Evolutionary conservation across 495 filamentous ascomycete genomes (phyloP), one percentile per base, ranked within the genome.

Genomic region (Penicillium macrosclerotiorum): DNA sequence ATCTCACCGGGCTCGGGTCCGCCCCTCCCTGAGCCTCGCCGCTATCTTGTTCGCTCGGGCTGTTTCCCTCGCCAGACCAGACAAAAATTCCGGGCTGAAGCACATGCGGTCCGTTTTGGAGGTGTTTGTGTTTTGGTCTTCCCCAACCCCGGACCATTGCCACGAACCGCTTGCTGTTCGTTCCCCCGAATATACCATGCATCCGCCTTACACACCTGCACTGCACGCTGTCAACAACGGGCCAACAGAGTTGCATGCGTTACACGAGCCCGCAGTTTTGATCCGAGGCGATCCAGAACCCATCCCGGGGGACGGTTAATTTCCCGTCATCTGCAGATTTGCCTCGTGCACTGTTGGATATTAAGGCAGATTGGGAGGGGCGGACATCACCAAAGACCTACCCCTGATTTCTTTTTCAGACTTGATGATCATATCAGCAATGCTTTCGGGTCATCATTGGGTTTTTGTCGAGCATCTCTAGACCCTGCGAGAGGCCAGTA

Each of bases 1-100:
- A 52, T 32, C n/a, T 54, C 29, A 37, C 23, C 30, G 16, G 24
- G 16, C 22, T 27, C 20, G 41, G 47, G 54, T 60, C 49, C 33
- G 39, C 49, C 59, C 55, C 55, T 52, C 55, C 48, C 31, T 51
- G 38, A 44, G 43, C 31, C 49, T 54, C 39, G 29, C 18, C 35
- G 23, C 22, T 32, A 13, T 34, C 34, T 37, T 27, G n/a, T 41
- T 42, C 34, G 35, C 8, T 11, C 17, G 11, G 23, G 27, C 25
- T 31, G 12, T 4, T 11, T n/a, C 18, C 12, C 11, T 47, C 19
- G 25, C n/a, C n/a, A 32, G 25, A 24, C 34, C 26, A n/a, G 24
- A 31, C 20, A 13, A 5, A 16, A 13, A 6, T 27, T 16, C 16
- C 13, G 31, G 14, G 25, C n/a, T n/a, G n/a, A n/a, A n/a, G n/a